Base-by-base conservation (phyloP, 176 grass and related monocot genomes). In the Tillandsia fasciculata region DNA sequence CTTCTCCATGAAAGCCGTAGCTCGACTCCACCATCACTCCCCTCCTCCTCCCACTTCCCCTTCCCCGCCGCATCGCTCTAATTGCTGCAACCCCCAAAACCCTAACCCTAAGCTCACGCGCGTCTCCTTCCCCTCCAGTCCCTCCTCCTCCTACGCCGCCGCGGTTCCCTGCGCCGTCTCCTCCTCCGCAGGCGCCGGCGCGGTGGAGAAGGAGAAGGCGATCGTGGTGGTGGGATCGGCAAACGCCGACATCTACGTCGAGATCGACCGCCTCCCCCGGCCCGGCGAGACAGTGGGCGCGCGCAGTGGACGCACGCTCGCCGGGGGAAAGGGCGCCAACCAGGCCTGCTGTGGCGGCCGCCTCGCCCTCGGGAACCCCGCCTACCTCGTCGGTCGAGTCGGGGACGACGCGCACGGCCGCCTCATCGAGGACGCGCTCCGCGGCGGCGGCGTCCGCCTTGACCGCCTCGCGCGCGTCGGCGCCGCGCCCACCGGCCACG, bases 161-260 rank as follows among this genome's bases (percentile, higher is more conserved):
- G 57, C 83, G 33, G 33, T 42, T 42, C 33, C 5, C 33, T 3
- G 33, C 33, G 1, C 56, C 64, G 42, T 52, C 53, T 15, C 66
- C 53, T 12, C 28, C 8, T 48, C 52, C 18, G 66, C 76, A 2
- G 42, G 68, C 11, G 29, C 52, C n/a, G 71, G 13, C 11, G 50
- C 69, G 47, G 76, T 63, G 70, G 71, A 54, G 49, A 68, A 74
- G 53, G 61, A 53, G 18, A 64, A 72, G 15, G 77, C 87, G 15
- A 87, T 99, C 77, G 90, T 93, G 68, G 83, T 99, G 56, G 90
- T 93, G 59, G 90, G 94, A 29, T 99, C 94, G 26, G 90, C 90
- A 70, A 99, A 99, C 80, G 94, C 94, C 53, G 89, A 99, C 80
- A 99, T 99, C 70, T 99, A 99, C 66, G 89, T 93, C 52, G 89